Conservation (phyloP, 768 basidiomycete species). For the Brasilioporus rufonigricans region DNA sequence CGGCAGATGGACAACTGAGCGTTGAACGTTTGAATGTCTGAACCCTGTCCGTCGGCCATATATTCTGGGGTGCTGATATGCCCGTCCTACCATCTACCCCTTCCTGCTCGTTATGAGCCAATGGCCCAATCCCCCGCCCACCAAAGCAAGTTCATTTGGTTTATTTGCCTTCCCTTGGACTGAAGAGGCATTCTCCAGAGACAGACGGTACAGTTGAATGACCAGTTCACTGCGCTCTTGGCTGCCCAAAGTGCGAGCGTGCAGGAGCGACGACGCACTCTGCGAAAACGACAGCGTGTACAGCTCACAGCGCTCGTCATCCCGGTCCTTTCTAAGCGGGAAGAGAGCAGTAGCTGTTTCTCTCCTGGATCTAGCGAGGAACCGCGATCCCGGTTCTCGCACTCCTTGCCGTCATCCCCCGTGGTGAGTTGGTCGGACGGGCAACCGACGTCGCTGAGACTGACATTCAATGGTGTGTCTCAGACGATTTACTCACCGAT, state of each 20-base stretch:
- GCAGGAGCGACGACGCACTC: slow-evolving; percentile 16
- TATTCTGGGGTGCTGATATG: not conserved
- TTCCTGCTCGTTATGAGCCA: slow-evolving; percentile 2
- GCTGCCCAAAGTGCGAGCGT: slow-evolving; percentile 17
- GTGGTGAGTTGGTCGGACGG: slow-evolving; percentile 9
- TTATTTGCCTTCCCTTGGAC: not conserved
- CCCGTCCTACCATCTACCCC: not conserved
- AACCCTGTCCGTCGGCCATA: not conserved
- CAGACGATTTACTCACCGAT: slow-evolving; percentile 4
- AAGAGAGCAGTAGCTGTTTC: not conserved
- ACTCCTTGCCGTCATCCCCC: slow-evolving; percentile 13
- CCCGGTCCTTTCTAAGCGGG: not conserved
- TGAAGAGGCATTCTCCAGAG: not conserved
- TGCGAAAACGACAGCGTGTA: slow-evolving; percentile 11
- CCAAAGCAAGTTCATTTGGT: slow-evolving; percentile 6
- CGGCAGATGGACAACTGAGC: not conserved
- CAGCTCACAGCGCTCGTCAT: slow-evolving; percentile 8
- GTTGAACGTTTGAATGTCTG: no score
- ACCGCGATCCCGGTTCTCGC: slow-evolving; percentile 23
- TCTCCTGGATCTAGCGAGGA: slow-evolving; percentile 12
- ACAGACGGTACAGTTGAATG: not conserved
- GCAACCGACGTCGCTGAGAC: not conserved
- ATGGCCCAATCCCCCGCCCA: not conserved
- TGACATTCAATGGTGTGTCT: not conserved
- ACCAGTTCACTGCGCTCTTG: slow-evolving; percentile 16